Evolutionary conservation across 2,329 filamentous ascomycete species (phyloP).

Genomic region (Pestalotiopsis sp.): DNA sequence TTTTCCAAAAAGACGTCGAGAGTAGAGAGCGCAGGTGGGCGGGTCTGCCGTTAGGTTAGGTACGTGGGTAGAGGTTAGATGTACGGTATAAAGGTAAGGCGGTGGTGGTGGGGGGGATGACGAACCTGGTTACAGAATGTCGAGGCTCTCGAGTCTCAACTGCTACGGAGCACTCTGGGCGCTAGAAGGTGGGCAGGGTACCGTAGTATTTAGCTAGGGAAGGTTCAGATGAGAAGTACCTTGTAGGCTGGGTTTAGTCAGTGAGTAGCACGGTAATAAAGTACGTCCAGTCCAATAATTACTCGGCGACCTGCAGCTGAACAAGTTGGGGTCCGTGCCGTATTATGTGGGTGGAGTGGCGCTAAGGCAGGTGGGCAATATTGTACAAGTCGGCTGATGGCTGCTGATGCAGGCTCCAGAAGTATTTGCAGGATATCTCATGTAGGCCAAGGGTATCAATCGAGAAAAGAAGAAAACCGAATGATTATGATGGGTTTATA

Average conservation of each 20-base stretch:
- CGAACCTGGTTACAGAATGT: background rate
- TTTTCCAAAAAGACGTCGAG: background rate
- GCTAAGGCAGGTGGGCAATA: conserved; percentile 6
- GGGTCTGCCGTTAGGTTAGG: conserved; percentile 1
- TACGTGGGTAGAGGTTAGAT: background rate
- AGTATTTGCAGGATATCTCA: background rate
- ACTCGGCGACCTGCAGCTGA: background rate
- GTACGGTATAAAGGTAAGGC: background rate
- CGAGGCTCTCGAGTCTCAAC: background rate
- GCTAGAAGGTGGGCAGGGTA: background rate
- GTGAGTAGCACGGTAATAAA: too few species aligned
- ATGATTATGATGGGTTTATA: background rate
- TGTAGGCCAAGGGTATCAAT: background rate
- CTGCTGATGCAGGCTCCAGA: background rate
- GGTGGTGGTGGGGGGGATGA: background rate
- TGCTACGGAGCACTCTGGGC: background rate
- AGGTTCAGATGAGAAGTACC: background rate
- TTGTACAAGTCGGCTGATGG: background rate
- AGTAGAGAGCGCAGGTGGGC: background rate
- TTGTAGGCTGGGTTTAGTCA: background rate
- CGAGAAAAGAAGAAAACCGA: background rate
- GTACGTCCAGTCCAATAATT: background rate
- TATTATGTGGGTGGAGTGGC: background rate
- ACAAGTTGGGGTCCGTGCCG: background rate
- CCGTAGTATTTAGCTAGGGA: background rate